Evolutionary conservation across 192 early-diverging fungal genomes (phyloP).

Genomic region (Backusella sp.): DNA sequence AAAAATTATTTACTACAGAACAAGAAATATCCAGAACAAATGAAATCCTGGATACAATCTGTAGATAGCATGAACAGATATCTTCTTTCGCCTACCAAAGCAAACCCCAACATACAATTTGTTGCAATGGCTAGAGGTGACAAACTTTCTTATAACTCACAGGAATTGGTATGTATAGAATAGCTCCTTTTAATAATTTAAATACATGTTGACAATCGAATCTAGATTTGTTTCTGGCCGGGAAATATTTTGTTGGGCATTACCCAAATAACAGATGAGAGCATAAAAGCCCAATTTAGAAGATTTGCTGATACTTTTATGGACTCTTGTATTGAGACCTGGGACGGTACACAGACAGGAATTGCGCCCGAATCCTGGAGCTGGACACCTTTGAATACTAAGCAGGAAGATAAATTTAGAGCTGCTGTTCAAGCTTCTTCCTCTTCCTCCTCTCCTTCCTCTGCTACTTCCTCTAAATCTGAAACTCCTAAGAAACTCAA

Average conservation of each 20-base stretch:
- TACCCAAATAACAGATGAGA: conserved; percentile 28
- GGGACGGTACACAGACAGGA: conserved; percentile 38
- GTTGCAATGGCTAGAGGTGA: conserved; percentile 5
- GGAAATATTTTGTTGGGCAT: conserved; percentile 47
- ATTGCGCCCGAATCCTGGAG: conserved; percentile 44
- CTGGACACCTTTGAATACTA: conserved; percentile 16
- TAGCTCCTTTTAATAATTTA: background rate
- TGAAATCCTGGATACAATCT: conserved; percentile 31
- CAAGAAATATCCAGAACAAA: conserved; percentile 19
- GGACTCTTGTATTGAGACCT: conserved; percentile 42
- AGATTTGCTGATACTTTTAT: conserved; percentile 40
- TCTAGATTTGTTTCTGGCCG: conserved; percentile 46
- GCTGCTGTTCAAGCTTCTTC: background rate
- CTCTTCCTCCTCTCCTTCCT: background rate
- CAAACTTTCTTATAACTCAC: background rate
- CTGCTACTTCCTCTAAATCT: background rate
- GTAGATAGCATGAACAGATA: conserved; percentile 22
- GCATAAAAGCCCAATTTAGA: conserved; percentile 21
- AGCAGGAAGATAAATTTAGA: background rate
- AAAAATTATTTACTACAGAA: conserved; percentile 47
- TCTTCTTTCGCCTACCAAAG: conserved; percentile 10
- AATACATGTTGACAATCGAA: background rate
- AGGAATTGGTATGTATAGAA: conserved; percentile 14
- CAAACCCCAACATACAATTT: conserved; percentile 6
- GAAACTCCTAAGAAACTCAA: background rate